Evolutionary conservation across 495 filamentous ascomycete species (phyloP), one percentile per base, ranked within the genome.

Genomic region (Aeminium ludgeri): DNA sequence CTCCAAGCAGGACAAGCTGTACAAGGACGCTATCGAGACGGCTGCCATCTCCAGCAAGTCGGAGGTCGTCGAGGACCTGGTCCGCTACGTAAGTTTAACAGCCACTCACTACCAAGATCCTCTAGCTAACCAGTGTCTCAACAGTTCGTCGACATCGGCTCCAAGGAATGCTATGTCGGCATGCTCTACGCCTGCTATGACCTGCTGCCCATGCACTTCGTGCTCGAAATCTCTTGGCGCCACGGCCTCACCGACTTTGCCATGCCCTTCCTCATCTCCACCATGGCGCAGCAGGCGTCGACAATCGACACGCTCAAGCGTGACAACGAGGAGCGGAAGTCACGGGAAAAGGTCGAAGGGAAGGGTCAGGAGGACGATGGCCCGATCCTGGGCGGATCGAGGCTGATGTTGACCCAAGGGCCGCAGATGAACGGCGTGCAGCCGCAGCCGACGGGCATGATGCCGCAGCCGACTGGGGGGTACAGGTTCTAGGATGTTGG

Each of bases 251-350:
- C 78, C 47, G 91, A 99, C 68, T 96, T 91, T 66, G 91, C 87
- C 41, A 96, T 99, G 91, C 91, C 91, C 12, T 99, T 86, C 68
- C 91, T 99, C 85, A 96, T 99, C 70, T 96, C 95, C 66, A 78
- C 86, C 61, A 70, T 96, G 52, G 78, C 74, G 60, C 82, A 92
- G 59, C 86, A 95, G 60, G 82, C 84, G 37, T 74, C 77, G 23
- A 76, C 87, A 16, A 79, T 99, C 48, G 76, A 84, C 45, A 61
- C 63, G 41, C 71, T 99, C 27, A 87, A 87, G 70, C 84, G 82
- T 48, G 91, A 99, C 64, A 96, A 96, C 57, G 91, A 99, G 58
- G 86, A 91, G 57, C 83, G 91, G 54, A 99, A 96, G 69, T 68
- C 71, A 18, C 78, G 75, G 45, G 91, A 99, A 61, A 74, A 74